phyloP scores from a whole-genome alignment of 306 rosid genomes.

The Cotoneaster glaucophyllus region DNA sequence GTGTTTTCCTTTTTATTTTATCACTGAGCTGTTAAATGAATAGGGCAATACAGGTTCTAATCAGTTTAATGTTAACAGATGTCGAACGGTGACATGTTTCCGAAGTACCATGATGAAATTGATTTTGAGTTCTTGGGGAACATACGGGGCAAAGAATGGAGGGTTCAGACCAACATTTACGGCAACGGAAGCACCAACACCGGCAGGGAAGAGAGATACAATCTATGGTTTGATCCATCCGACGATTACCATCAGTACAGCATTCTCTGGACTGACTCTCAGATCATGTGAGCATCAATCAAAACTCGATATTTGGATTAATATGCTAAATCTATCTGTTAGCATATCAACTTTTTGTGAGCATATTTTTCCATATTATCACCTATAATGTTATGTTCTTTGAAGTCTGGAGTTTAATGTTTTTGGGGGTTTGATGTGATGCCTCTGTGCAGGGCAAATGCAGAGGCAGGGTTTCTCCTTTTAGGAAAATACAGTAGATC shows the following conservation, averaged over 20 bases:
- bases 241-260: constrained; percentile 81
- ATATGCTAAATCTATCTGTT: not conserved
- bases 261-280: constrained; percentile 78
- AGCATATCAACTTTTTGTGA: not conserved
- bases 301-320: constrained; percentile 19
- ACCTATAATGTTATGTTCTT: constrained; percentile 8
- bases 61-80: constrained; percentile 37
- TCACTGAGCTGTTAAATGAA: not conserved
- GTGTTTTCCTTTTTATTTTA: not conserved
- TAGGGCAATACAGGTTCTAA: not conserved
- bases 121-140: constrained; percentile 96
- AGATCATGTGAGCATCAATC: constrained; percentile 66
- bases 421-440: constrained; percentile 15
- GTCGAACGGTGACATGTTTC: constrained; percentile 84
- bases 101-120: constrained; percentile 86
- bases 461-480: constrained; percentile 7
- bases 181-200: constrained; percentile 90
- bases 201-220: constrained; percentile 91
- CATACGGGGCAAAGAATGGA: constrained; percentile 93
- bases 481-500: not conserved
- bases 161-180: constrained; percentile 89
- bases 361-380: constrained; percentile 1
- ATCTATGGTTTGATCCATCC: constrained; percentile 91
- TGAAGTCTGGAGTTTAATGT: not conserved
- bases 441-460: constrained; percentile 6